These are phyloP conservation scores for Lachancea waltii DNA, from an alignment of 805 yeast genomes.

Conservation along the genomic window DNA sequence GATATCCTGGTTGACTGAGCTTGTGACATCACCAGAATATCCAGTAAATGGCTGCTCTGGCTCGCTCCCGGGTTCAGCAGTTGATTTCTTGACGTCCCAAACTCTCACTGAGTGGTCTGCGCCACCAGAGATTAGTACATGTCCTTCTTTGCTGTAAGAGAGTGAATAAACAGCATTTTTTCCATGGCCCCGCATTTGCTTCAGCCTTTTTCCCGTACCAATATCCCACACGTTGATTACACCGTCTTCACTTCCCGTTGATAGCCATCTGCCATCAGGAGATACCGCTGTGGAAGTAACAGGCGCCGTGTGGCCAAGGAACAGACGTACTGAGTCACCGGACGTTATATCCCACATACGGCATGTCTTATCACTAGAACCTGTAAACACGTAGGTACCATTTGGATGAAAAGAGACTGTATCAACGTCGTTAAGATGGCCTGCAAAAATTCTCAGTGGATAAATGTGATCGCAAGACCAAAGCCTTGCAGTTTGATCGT, in stretches of 20 bases:
- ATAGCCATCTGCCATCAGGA: conserved; percentile 96
- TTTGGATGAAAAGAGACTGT: conserved; percentile 94
- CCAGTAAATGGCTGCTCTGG: conserved; percentile 59
- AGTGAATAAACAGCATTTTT: conserved; percentile 77
- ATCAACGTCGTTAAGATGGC: conserved; percentile 94
- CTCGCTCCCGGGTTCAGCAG: conserved; percentile 68
- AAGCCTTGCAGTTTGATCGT: conserved; percentile 93
- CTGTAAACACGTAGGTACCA: conserved; percentile 89
- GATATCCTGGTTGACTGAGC: conserved; percentile 32
- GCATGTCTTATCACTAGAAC: conserved; percentile 90
- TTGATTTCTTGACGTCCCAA: conserved; percentile 89
- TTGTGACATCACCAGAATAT: conserved; percentile 32
- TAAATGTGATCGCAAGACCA: conserved; percentile 99
- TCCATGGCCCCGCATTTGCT: conserved; percentile 94
- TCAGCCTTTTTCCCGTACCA: conserved; percentile 81
- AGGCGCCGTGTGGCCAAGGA: conserved; percentile 90
- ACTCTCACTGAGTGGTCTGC: conserved; percentile 90
- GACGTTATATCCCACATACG: conserved; percentile 96
- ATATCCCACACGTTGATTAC: conserved; percentile 89
- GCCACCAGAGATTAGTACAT: conserved; percentile 83
- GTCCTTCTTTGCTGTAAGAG: conserved; percentile 80
- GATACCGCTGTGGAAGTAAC: conserved; percentile 80
- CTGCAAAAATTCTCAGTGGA: conserved; percentile 93
- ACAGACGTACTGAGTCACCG: conserved; percentile 86
- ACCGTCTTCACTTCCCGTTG: conserved; percentile 91